A percentile compares a stretch with the other conserved stretches of the same genome.
Conservation (phyloP, 164 flowering plant genomes). For the Akebia trifoliata region DNA sequence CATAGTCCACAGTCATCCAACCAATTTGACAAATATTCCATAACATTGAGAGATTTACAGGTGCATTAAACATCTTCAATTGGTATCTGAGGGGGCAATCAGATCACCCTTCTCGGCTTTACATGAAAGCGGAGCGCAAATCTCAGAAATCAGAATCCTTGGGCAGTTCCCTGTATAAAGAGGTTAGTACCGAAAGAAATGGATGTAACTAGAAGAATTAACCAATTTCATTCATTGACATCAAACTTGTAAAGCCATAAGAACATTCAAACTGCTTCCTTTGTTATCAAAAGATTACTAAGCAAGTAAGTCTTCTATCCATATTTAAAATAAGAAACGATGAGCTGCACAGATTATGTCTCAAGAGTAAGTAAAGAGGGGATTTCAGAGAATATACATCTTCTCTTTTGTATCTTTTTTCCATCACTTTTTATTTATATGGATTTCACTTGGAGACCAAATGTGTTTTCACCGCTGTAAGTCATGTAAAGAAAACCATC, state of each 20-base stretch:
- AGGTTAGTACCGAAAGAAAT: too few relatives aligned
- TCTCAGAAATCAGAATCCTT: too few relatives aligned
- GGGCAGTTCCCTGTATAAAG: too few relatives aligned
- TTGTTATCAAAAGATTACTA: not conserved
- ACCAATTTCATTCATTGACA: not conserved
- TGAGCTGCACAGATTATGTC: not conserved
- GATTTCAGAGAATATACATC: conserved; percentile 8
- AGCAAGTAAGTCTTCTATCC: not conserved
- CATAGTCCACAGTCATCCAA: too few relatives aligned
- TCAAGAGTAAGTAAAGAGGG: not conserved
- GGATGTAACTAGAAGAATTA: not conserved
- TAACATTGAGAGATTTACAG: too few relatives aligned
- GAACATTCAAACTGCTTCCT: conserved; percentile 1
- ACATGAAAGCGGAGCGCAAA: too few relatives aligned
- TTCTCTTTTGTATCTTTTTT: not conserved
- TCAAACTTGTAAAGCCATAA: not conserved
- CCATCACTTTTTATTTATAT: conserved; percentile 9
- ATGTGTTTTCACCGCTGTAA: conserved; percentile 76
- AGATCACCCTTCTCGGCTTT: too few relatives aligned
- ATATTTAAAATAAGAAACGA: not conserved
- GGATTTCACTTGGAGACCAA: conserved; percentile 25
- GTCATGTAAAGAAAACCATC: conserved; percentile 75
- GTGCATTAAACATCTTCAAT: too few relatives aligned
- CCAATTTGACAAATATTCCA: too few relatives aligned
- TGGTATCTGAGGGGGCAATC: too few relatives aligned